A percentile compares a stretch with the other conserved stretches of the same genome.
These are phyloP conservation scores for Microcyclosporella mali DNA, from an alignment of 2,329 filamentous ascomycete genomes.

Conservation along the genomic window DNA sequence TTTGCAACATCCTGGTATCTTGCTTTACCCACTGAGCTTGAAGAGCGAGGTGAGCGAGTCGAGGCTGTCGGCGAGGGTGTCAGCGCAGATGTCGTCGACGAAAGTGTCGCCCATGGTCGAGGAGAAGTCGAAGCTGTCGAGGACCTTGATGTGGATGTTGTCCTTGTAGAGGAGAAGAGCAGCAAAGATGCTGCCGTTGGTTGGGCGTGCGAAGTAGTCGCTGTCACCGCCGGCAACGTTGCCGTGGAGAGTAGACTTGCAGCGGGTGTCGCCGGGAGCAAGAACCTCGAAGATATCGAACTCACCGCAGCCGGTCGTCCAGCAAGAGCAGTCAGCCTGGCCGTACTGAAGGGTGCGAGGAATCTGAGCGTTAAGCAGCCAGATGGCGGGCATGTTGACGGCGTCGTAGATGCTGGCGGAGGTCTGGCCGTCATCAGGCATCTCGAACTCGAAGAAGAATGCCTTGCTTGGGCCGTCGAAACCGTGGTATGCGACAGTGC, in stretches of 20 bases:
- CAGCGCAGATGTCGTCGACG: constrained; percentile 32
- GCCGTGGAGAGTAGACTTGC: constrained; percentile 65
- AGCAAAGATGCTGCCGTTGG: constrained; percentile 53
- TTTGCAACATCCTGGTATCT: not conserved
- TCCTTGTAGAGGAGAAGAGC: constrained; percentile 56
- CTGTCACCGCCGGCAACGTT: constrained; percentile 59
- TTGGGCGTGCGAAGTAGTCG: constrained; percentile 66
- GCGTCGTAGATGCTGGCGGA: constrained; percentile 34
- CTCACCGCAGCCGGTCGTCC: constrained; percentile 64
- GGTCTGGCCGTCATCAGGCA: constrained; percentile 56
- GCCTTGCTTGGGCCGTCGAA: constrained; percentile 65
- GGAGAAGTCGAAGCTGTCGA: constrained; percentile 36
- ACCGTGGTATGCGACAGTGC: constrained; percentile 52
- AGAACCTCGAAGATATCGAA: constrained; percentile 71
- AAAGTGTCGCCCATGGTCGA: constrained; percentile 28
- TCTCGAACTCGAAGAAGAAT: constrained; percentile 67
- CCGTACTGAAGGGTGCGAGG: constrained; percentile 65
- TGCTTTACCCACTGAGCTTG: constrained; percentile 18
- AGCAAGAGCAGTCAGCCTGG: constrained; percentile 61
- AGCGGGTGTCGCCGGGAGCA: constrained; percentile 55
- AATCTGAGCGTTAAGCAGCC: constrained; percentile 69
- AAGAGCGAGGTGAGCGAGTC: constrained; percentile 35
- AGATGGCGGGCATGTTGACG: constrained; percentile 65
- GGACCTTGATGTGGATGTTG: constrained; percentile 52
- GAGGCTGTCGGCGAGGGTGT: constrained; percentile 28